Evolutionary conservation across 805 yeast species (phyloP), one percentile per base, ranked within the genome.

Genomic region (Metschnikowia drakensbergensis): DNA sequence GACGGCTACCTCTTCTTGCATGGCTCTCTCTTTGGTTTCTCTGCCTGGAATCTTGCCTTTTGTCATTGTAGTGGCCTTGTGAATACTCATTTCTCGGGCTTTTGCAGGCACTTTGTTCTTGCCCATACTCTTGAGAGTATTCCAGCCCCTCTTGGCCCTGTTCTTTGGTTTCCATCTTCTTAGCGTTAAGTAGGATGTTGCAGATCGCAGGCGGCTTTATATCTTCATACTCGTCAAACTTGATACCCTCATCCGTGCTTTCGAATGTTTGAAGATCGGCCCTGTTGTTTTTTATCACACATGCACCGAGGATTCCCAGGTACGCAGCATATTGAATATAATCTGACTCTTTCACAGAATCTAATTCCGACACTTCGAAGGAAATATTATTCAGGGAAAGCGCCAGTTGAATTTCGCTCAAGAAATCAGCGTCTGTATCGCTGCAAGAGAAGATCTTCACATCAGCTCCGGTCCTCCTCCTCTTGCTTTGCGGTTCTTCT

Each of bases 191-290:
- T n/a, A 84, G 54, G 22, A 86, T 66, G 42, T 81, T 81, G 10
- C 84, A 76, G 0, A 91, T 91, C 38, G 80, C 84, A 34, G 80
- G 80, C 7, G 82, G 69, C 3, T 83, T 81, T n/a, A 89, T 74
- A 41, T 80, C 78, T 3, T 84, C 76, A 60, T 89, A 90, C 60
- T 90, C 96, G 59, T 89, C 96, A 63, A 86, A 91, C 54, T 82
- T 82, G 7, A 88, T 80, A 11, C 87, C 87, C 58, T 82, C 84
- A 0, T 79, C 66, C 0, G 85, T 77, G 36, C 74, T 76, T 58
- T 86, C 86, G 62, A 86, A 91, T 1, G 86, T 77, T 63, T 85
- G 91, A 10, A 88, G 69, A 58, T 87, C 89, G 23, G 89, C 76
- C 39, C 71, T 71, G 37, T 72, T 63, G 33, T 75, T 76, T 51